Base-by-base conservation (phyloP, 2,329 filamentous ascomycete species). In the Phialemoniopsis sp. region DNA sequence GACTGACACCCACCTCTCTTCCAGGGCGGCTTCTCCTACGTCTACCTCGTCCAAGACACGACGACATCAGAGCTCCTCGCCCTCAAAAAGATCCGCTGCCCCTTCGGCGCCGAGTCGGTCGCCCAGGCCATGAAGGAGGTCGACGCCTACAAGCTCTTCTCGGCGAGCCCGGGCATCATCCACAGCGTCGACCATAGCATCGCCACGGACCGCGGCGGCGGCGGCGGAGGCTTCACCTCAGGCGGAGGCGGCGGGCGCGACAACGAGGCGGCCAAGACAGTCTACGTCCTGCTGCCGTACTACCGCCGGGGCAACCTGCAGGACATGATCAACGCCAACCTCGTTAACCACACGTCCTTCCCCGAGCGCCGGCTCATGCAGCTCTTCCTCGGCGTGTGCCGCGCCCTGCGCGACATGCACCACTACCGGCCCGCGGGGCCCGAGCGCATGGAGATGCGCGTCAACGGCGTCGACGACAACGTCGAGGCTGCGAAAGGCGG, bases 31-130 rank as follows among this genome's bases (percentile, higher is more conserved):
- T 98, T 98, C 73, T 95, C 89, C 49, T 98, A 97, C 66, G 93
- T 98, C 53, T 98, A 98, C 68, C 87, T 98, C 43, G 93, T 98
- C 44, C 87, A 97, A 72, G 90, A 96, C 63, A 91, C 86, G 35
- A 73, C 80, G 39, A 85, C 81, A 38, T 86, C 87, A 43, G 82
- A 91, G 54, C 78, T 95, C 34, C 91, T 95, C 63, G 93, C 93
- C 14, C 82, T 97, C 46, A 98, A 98, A 67, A 98, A 98, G 76
- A 98, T 98, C 63, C 85, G 91, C 59, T 98, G 93, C 72, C 91
- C 93, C 5, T 97, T 98, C 57, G 93, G 93, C 50, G 86, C 93
- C 63, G 93, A 98, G 72, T 95, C 89, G 18, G 91, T 98, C 43
- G 82, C 89, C 50, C 89, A 88, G 60, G 93, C 93, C 37, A 85